Percentiles rank a stretch among this genome's conserved stretches.
Evolutionary conservation across 2,329 filamentous ascomycete species (phyloP).

Genomic region (Phaeosphaeriaceae sp.): DNA sequence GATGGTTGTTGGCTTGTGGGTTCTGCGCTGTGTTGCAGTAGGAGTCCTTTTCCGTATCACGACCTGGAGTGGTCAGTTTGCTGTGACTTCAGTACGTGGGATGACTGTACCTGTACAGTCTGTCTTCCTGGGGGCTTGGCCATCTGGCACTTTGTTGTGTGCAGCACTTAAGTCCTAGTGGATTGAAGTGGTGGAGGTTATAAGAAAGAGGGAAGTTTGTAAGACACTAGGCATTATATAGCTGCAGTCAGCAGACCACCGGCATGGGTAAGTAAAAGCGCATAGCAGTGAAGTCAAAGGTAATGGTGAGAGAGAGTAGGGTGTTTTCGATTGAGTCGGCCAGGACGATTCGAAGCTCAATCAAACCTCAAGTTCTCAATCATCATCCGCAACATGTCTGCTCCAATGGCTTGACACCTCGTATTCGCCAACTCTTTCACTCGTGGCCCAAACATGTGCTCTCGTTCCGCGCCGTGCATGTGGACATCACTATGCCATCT

Average conservation of each 20-base stretch:
- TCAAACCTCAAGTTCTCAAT: conserved; percentile 24
- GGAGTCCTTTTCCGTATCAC: neutral
- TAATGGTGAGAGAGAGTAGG: neutral
- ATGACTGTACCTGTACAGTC: neutral
- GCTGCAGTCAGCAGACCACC: neutral
- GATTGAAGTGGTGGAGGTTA: neutral
- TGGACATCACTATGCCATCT: conserved; percentile 47
- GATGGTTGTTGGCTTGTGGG: neutral
- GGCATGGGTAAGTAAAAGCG: neutral
- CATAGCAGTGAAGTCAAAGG: neutral
- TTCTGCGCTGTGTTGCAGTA: neutral
- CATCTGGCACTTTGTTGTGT: neutral
- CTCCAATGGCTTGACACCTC: conserved; percentile 23
- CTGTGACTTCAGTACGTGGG: neutral
- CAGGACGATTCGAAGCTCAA: neutral
- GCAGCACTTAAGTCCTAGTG: neutral
- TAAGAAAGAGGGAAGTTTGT: neutral
- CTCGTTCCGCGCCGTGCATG: conserved; percentile 24
- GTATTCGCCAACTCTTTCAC: conserved; percentile 10
- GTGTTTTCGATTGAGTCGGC: neutral
- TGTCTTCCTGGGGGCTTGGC: neutral
- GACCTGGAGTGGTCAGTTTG: neutral
- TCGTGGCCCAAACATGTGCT: conserved; percentile 22
- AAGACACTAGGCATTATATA: neutral
- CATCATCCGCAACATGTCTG: conserved; percentile 17